phyloP scores from a whole-genome alignment of 305 asterid species.

The Plantago lanceolata region DNA sequence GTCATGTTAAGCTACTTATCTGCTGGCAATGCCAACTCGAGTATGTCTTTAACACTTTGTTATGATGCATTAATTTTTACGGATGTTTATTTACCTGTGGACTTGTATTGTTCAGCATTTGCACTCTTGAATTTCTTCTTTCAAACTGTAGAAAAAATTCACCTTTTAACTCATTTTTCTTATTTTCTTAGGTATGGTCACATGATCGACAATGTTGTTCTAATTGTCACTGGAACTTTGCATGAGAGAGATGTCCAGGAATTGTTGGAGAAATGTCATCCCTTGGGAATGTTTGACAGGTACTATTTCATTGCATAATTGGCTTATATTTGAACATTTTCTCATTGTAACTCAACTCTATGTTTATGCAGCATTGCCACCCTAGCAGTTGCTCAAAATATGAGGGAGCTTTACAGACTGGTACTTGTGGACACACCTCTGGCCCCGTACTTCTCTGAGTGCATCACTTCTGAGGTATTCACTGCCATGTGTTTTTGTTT shows the following conservation, averaged over 20 bases:
- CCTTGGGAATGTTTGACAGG: conserved; percentile 99
- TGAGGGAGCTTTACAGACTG: conserved; percentile 94
- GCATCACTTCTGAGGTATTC: conserved; percentile 90
- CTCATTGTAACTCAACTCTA: conserved; percentile 17
- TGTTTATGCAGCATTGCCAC: conserved; percentile 74
- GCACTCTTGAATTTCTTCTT: neutral
- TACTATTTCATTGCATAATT: conserved; percentile 26
- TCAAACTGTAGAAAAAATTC: neutral
- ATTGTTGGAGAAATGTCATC: conserved; percentile 94
- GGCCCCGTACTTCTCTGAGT: conserved; percentile 97
- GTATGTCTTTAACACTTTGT: too few relatives aligned
- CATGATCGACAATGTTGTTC: conserved; percentile 97
- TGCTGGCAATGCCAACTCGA: too few relatives aligned
- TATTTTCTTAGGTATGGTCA: conserved; percentile 72
- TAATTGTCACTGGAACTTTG: conserved; percentile 94
- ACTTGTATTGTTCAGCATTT: conserved; percentile 8
- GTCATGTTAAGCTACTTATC: too few relatives aligned
- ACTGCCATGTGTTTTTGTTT: conserved; percentile 6
- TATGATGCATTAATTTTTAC: neutral
- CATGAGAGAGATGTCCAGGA: conserved; percentile 99
- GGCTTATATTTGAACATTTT: conserved; percentile 3
- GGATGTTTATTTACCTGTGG: neutral
- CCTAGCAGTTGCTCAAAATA: conserved; percentile 92
- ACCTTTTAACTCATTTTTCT: conserved; percentile 11
- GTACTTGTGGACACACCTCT: conserved; percentile 97